Evolutionary conservation across 2,329 filamentous ascomycete species (phyloP).

Genomic region (Pestalotiopsis sp.): DNA sequence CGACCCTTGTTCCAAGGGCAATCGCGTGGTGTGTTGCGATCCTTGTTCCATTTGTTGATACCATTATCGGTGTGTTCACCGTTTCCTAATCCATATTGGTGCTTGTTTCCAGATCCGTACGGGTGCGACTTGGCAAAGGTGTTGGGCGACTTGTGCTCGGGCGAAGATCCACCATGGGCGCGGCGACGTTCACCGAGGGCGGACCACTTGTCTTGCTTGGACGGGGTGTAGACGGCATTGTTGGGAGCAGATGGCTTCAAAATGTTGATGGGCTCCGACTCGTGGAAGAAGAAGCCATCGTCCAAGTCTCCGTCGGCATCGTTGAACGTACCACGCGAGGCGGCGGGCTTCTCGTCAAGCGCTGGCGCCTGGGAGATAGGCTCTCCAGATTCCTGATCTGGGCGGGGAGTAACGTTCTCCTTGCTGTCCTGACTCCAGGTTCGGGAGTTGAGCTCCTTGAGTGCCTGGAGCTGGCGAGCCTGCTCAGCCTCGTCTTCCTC

Average conservation of each 20-base stretch:
- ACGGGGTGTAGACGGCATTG: conserved; percentile 46
- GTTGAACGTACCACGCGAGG: conserved; percentile 40
- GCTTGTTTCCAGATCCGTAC: conserved; percentile 39
- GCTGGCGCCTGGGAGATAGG: conserved; percentile 45
- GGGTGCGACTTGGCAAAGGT: conserved; percentile 48
- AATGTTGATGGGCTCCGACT: conserved; percentile 49
- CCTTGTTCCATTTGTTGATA: conserved; percentile 43
- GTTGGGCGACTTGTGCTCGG: conserved; percentile 52
- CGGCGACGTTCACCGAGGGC: conserved; percentile 83
- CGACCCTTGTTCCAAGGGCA: conserved; percentile 61
- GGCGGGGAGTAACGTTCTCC: conserved; percentile 36
- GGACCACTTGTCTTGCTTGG: conserved; percentile 76
- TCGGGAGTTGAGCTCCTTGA: conserved; percentile 71
- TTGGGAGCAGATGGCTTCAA: conserved; percentile 48
- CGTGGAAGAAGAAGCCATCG: conserved; percentile 76
- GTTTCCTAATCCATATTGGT: conserved; percentile 35
- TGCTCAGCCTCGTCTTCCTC: conserved; percentile 75
- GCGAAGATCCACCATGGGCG: conserved; percentile 57
- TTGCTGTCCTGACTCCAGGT: conserved; percentile 80
- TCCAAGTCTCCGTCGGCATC: conserved; percentile 66
- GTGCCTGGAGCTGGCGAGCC: conserved; percentile 57
- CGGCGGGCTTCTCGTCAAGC: conserved; percentile 43
- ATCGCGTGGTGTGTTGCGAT: conserved; percentile 46
- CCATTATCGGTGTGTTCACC: conserved; percentile 46
- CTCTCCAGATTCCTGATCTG: conserved; percentile 40